Evolutionary conservation across 768 basidiomycete genomes (phyloP).

Genomic region (Xerocomus spinulosus): DNA sequence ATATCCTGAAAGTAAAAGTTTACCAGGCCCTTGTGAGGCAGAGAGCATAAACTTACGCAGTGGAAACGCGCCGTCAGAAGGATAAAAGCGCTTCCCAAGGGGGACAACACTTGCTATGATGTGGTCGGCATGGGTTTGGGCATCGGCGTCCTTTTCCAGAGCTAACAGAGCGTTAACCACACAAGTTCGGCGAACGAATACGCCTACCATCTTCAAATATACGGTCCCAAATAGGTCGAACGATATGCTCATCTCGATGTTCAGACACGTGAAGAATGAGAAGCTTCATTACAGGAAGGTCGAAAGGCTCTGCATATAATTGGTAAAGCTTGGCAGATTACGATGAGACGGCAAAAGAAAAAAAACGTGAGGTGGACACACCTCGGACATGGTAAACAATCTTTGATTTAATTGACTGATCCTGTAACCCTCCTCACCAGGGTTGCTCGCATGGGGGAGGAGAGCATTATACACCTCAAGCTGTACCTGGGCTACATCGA

Average conservation of each 20-base stretch:
- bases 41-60: conserved; percentile 50
- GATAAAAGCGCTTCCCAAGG: conserved; percentile 82
- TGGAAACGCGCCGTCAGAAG: conserved; percentile 88
- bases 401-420: conserved; percentile 54
- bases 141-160: conserved; percentile 52
- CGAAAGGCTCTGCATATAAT: conserved; percentile 82
- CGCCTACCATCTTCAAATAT: conserved; percentile 74
- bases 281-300: conserved; percentile 77
- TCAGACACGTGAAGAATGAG: conserved; percentile 92
- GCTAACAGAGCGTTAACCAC: conserved; percentile 33
- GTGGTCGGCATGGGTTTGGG: conserved; percentile 52
- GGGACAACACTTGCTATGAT: conserved; percentile 62
- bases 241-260: conserved; percentile 78
- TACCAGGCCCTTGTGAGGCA: background rate
- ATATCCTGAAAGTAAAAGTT: conserved; percentile 47
- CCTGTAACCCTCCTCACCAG: conserved; percentile 57
- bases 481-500: conserved; percentile 96
- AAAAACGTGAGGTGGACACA: conserved; percentile 32
- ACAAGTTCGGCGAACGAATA: background rate
- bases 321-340: conserved; percentile 65
- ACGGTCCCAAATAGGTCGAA: conserved; percentile 83
- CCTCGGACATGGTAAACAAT: conserved; percentile 82
- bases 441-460: conserved; percentile 54
- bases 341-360: conserved; percentile 8
- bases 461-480: conserved; percentile 80